Base-by-base conservation (phyloP, 208 protist species). In the Acanthamoeba royreba region DNA sequence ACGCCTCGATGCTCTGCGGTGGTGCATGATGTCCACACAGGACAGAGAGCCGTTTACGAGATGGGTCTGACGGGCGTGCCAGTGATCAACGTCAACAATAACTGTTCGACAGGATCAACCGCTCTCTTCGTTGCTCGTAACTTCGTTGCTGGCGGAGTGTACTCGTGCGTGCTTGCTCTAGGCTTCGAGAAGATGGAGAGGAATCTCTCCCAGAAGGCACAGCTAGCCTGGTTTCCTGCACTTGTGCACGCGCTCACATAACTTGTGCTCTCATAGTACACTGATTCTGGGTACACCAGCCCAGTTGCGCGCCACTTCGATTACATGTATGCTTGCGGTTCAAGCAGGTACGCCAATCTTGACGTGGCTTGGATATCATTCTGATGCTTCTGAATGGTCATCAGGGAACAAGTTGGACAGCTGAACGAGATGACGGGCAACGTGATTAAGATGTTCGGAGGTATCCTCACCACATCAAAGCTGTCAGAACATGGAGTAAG, bases 181-280 rank as follows among this genome's bases (percentile, higher is more conserved):
- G 94, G 94, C 33, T 95, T 95, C 43, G 94, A 95, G 35, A 95
- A 96, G 93, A 96, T 96, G 94, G 94, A 93, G 66, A 87, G 42
- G n/a, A 74, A 74, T 28, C 22, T 74, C 13, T 40, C 28, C 63
- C 63, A 74, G 33, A 74, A 74, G 63, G 63, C 33, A 40, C 11
- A 13, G 17, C 11, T 28, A 13, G 28, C n/a, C n/a, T n/a, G n/a
- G n/a, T n/a, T n/a, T n/a, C n/a, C n/a, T n/a, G n/a, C n/a, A n/a
- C n/a, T n/a, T n/a, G n/a, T n/a, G n/a, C n/a, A n/a, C n/a, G n/a
- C n/a, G n/a, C n/a, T n/a, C n/a, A n/a, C n/a, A n/a, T n/a, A n/a
- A n/a, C n/a, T n/a, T n/a, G n/a, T n/a, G n/a, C n/a, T n/a, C n/a
- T n/a, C n/a, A 74, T 25, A 74, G 63, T 74, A 74, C 63, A 74